Evolutionary conservation across 306 rosid species (phyloP).

Genomic region (Cercis canadensis): DNA sequence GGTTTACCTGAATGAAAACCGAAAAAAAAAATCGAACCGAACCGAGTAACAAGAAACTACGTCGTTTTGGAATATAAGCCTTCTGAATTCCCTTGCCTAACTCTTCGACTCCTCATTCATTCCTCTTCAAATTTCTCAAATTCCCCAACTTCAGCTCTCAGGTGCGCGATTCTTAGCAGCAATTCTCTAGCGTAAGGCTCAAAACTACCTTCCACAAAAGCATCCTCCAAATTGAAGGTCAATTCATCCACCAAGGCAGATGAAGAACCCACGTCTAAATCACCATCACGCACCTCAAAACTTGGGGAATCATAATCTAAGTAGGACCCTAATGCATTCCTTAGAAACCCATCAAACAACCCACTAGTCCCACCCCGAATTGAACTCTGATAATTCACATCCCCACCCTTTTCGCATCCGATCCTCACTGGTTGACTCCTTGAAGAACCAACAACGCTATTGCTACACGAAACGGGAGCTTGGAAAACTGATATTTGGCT

Average conservation of each 20-base stretch:
- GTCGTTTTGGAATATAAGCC: too few relatives aligned
- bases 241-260: conserved; percentile 69
- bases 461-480: conserved; percentile 78
- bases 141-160: too few relatives aligned
- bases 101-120: too few relatives aligned
- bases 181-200: too few relatives aligned
- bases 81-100: too few relatives aligned
- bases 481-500: conserved; percentile 94
- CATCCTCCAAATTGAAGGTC: conserved; percentile 77
- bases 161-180: too few relatives aligned
- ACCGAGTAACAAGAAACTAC: too few relatives aligned
- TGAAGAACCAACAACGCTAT: conserved; percentile 54
- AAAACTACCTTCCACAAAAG: too few relatives aligned
- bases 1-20: too few relatives aligned
- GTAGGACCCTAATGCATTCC: conserved; percentile 80
- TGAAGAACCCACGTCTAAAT: conserved; percentile 44
- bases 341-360: conserved; percentile 78
- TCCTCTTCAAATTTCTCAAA: too few relatives aligned
- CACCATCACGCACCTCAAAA: conserved; percentile 44
- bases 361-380: conserved; percentile 61
- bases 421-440: conserved; percentile 56
- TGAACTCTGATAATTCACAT: too few relatives aligned
- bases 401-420: conserved; percentile 50
- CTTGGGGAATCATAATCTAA: conserved; percentile 70
- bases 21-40: too few relatives aligned